These are phyloP conservation scores for Chrysophaeum taylorii DNA, from an alignment of 352 stramenopile genomes.

Conservation along the genomic window DNA sequence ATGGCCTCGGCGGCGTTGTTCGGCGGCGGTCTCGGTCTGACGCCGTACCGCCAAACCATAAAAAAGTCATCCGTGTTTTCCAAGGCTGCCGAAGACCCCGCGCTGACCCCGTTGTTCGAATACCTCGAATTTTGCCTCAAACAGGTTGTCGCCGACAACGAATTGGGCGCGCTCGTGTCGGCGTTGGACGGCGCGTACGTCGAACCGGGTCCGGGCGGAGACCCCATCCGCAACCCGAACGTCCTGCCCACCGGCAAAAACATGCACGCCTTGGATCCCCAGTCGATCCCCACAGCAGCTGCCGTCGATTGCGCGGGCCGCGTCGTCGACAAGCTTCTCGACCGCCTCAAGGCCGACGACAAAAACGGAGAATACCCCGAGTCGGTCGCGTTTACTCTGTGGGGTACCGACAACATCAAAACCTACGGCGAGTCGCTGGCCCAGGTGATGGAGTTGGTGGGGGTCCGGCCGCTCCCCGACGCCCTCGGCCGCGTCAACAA, in stretches of 20 bases:
- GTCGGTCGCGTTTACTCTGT: constrained; percentile 69
- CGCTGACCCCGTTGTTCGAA: constrained; percentile 48
- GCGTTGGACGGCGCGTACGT: constrained; percentile 68
- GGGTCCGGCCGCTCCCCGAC: constrained; percentile 60
- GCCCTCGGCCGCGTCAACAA: constrained; percentile 72
- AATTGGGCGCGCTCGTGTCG: constrained; percentile 60
- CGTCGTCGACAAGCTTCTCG: constrained; percentile 62
- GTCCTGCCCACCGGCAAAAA: constrained; percentile 70
- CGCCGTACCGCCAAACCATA: constrained; percentile 60
- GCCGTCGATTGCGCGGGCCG: constrained; percentile 59
- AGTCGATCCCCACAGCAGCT: constrained; percentile 61
- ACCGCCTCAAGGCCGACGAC: constrained; percentile 50
- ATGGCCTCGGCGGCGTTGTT: constrained; percentile 48
- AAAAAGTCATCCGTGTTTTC: constrained; percentile 56
- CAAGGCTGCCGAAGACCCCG: constrained; percentile 44
- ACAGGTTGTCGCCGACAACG: constrained; percentile 67
- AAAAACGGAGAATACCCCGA: constrained; percentile 59
- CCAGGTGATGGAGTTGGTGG: constrained; percentile 61
- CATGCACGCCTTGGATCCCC: constrained; percentile 70
- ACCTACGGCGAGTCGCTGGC: constrained; percentile 69
- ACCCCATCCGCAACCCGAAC: constrained; percentile 71
- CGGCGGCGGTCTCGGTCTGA: constrained; percentile 39
- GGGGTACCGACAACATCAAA: constrained; percentile 78
- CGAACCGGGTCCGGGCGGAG: constrained; percentile 61
- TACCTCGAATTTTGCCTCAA: constrained; percentile 75